phyloP scores from a whole-genome alignment of 2,329 filamentous ascomycete genomes.

The Venturia nashicola region DNA sequence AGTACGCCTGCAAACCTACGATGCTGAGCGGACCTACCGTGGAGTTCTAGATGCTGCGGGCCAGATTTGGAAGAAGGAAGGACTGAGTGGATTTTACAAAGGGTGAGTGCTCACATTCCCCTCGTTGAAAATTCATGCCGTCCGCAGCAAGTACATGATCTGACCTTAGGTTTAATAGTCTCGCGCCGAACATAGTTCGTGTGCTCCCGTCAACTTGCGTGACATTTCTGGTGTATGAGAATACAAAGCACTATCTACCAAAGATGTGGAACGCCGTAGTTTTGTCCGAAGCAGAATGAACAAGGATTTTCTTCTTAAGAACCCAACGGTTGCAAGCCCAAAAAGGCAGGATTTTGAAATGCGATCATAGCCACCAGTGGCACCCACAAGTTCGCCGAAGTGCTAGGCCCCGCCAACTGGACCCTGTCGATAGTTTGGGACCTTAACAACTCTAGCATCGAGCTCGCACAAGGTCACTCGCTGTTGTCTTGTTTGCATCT shows the following conservation, averaged over 20 bases:
- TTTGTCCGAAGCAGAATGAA: background rate
- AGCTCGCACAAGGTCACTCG: background rate
- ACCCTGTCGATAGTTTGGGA: background rate
- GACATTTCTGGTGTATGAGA: slow-evolving; percentile 95
- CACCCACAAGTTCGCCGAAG: background rate
- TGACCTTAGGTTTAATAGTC: slow-evolving; percentile 20
- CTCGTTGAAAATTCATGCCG: background rate
- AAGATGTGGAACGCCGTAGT: slow-evolving; percentile 20
- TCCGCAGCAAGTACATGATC: background rate
- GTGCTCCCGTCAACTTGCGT: slow-evolving; percentile 93
- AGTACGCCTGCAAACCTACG: slow-evolving; percentile 78
- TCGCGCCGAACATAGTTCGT: slow-evolving; percentile 78
- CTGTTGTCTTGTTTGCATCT: background rate
- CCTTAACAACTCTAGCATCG: background rate
- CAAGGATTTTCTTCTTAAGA: background rate
- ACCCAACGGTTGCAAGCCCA: background rate
- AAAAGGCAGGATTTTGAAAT: background rate
- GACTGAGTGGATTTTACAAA: slow-evolving; percentile 76
- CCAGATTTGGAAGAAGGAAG: slow-evolving; percentile 70
- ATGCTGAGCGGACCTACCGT: slow-evolving; percentile 63
- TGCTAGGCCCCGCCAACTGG: background rate
- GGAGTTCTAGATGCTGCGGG: slow-evolving; percentile 58
- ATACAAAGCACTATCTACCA: slow-evolving; percentile 62
- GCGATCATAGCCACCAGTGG: background rate
- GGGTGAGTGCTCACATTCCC: slow-evolving; percentile 34